Evolutionary conservation across 352 stramenopile genomes (phyloP).

Genomic region (Thraustotheca clavata): DNA sequence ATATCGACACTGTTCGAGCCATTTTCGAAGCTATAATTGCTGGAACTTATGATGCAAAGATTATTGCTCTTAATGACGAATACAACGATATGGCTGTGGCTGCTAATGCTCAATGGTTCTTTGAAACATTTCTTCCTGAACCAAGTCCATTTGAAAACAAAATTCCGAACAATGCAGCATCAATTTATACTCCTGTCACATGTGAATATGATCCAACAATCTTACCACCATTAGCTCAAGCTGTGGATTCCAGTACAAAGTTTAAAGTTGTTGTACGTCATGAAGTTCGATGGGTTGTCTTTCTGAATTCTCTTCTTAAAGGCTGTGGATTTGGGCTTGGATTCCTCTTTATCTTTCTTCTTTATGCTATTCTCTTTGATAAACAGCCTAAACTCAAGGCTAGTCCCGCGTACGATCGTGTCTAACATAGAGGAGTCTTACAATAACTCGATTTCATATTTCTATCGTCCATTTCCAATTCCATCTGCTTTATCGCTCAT

Average conservation of each 20-base stretch:
- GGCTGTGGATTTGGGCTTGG: conserved; percentile 65
- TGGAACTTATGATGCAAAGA: conserved; percentile 53
- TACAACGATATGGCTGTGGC: conserved; percentile 75
- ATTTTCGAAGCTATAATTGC: conserved; percentile 62
- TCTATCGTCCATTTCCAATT: no score
- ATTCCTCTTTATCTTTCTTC: conserved; percentile 73
- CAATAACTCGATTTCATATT: no score
- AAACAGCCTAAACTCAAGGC: conserved; percentile 30
- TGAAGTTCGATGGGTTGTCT: conserved; percentile 70
- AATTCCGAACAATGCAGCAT: conserved; percentile 31
- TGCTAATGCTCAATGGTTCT: conserved; percentile 58
- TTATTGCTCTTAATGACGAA: conserved; percentile 83
- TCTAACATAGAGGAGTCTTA: no score
- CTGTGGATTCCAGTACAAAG: conserved; percentile 55
- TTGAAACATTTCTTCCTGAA: conserved; percentile 57
- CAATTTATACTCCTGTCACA: conserved; percentile 49
- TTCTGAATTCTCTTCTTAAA: conserved; percentile 66
- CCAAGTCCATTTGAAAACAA: conserved; percentile 63
- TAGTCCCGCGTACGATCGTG: conserved; percentile 60
- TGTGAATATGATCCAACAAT: conserved; percentile 69
- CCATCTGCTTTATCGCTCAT: no score
- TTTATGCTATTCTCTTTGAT: conserved; percentile 58
- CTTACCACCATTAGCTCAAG: conserved; percentile 48
- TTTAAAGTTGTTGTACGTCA: conserved; percentile 76
- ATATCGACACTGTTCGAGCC: conserved; percentile 55